Evolutionary conservation across 2,329 filamentous ascomycete species (phyloP), one percentile per base, ranked within the genome.

Genomic region (Tolypocladium tundrense): DNA sequence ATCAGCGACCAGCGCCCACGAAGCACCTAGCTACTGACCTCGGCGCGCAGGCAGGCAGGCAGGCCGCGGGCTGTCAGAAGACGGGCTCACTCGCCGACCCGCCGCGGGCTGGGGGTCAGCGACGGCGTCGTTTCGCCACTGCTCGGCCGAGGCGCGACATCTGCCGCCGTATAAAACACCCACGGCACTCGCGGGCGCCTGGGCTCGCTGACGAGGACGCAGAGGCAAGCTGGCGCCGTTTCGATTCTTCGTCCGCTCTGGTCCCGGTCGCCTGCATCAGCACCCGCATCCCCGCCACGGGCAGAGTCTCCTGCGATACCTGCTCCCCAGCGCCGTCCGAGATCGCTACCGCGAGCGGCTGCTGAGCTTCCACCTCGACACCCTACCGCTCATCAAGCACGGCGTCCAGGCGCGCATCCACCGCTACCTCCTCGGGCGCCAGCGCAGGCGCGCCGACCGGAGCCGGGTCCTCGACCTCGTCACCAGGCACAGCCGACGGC

Each of bases 351-450:
- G 84, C 68, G 82, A 85, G 60, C 83, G 81, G 60, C 77, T 94
- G 57, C 80, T 86, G 65, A 77, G 80, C 63, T 85, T 96, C 70
- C 88, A 85, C 61, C 83, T 90, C 79, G 84, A 91, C 65, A 89
- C 83, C 6, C 72, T 96, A 31, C 89, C 90, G 14, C 76, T 79
- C 55, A 80, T 90, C 65, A 88, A 87, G 67, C 84, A 87, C 68
- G 79, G 81, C 56, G 75, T 90, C 10, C 91, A 96, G 73, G 86
- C 86, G 42, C 83, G 85, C 58, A 84, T 96, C 62, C 95, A 94
- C 69, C 81, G 80, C 52, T 89, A 87, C 62, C 79, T 95, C 58
- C 75, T 92, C 61, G 78, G 79, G 64, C 82, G 83, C 55, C 86
- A 90, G 71, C 77, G 74, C 53, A 80, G 75, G 64, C 77, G 80